Conservation (phyloP, 1,139 yeast species). For the Pneumocystis wakefieldiae region DNA sequence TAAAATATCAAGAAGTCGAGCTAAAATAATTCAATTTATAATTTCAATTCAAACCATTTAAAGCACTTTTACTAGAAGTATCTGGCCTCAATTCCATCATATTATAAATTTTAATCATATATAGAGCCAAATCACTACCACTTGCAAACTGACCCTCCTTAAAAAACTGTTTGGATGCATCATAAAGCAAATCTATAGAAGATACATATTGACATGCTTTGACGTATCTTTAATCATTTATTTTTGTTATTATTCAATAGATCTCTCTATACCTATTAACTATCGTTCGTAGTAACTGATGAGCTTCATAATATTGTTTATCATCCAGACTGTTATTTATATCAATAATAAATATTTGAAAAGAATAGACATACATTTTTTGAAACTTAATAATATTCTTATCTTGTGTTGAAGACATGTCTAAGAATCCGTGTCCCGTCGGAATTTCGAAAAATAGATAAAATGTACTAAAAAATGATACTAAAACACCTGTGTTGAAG, state of each 20-base stretch:
- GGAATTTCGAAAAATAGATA: background rate
- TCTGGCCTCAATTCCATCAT: background rate
- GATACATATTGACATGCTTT: background rate
- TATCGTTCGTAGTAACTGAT: background rate
- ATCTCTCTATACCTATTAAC: background rate
- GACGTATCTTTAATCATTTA: background rate
- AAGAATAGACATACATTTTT: background rate
- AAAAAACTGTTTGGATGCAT: background rate
- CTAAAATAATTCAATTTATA: background rate
- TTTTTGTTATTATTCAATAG: background rate
- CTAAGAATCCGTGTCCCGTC: background rate
- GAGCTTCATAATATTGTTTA: slow-evolving; percentile 1
- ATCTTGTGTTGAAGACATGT: background rate
- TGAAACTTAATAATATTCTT: background rate
- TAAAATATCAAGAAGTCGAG: background rate
- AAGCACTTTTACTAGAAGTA: background rate
- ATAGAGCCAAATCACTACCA: slow-evolving; percentile 1
- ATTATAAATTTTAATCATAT: background rate
- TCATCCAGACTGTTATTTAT: background rate
- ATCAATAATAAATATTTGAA: background rate
- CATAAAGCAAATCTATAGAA: background rate
- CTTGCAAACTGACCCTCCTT: background rate
- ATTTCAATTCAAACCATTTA: background rate
- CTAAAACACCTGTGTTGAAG: background rate
- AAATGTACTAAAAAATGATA: background rate